phyloP scores from a whole-genome alignment of 176 grass and related monocot genomes.

The Oryza coarctata region DNA sequence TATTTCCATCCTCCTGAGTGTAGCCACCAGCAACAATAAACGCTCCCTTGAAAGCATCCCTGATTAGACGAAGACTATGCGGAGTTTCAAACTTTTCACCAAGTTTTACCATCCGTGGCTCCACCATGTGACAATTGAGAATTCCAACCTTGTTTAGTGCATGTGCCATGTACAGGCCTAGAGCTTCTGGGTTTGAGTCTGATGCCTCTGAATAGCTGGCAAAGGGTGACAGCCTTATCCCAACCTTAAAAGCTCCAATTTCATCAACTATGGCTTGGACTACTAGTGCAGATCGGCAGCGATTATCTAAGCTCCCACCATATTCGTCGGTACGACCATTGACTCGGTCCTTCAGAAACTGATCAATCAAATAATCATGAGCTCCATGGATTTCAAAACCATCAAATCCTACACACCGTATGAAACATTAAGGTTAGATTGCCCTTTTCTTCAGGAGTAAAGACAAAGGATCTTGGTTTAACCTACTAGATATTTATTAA shows the following conservation, averaged over 20 bases:
- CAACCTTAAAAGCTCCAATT: constrained; percentile 69
- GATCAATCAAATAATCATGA: constrained; percentile 80
- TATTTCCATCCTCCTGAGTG: constrained; percentile 56
- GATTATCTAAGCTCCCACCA: constrained; percentile 71
- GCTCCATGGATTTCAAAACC: constrained; percentile 86
- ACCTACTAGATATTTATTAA: neutral
- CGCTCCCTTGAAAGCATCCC: constrained; percentile 60
- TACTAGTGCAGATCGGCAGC: constrained; percentile 71
- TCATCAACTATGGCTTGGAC: constrained; percentile 61
- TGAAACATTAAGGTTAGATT: neutral
- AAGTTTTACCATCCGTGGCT: constrained; percentile 52
- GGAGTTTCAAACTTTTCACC: constrained; percentile 48
- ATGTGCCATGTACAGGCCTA: constrained; percentile 65
- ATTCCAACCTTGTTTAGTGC: constrained; percentile 60
- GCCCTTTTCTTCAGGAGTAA: neutral
- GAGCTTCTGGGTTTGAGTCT: constrained; percentile 62
- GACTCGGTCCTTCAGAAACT: constrained; percentile 73
- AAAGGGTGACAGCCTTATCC: constrained; percentile 77
- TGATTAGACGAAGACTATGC: constrained; percentile 48
- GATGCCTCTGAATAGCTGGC: constrained; percentile 41
- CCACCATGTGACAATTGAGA: constrained; percentile 64
- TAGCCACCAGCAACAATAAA: constrained; percentile 63
- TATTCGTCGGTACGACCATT: constrained; percentile 70
- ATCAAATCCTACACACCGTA: constrained; percentile 65
- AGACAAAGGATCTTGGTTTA: neutral